Base-by-base conservation (phyloP, 257 asterid species). In the Gynochthodes officinalis region DNA sequence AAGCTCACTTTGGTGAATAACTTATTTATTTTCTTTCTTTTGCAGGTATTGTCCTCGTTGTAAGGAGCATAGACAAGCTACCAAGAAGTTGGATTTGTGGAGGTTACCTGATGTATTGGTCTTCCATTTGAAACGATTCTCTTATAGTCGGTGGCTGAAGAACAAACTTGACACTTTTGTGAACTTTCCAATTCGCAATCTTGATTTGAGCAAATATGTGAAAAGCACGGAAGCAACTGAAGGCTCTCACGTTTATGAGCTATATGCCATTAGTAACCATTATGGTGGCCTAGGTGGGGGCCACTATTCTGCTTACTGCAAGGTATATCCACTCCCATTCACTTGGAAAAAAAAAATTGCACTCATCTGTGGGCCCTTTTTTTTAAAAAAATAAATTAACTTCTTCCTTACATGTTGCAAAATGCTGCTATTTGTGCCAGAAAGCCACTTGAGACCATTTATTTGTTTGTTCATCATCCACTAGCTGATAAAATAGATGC, bases 271-370 rank as follows among this genome's bases (percentile, higher is more conserved):
- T 75, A 95, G 98, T 81, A 95, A 95, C 77, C 99, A 95, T 79
- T 95, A 95, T 71, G 99, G 99, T 21, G 96, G 97, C 79, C 92
- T 95, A 44, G 98, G 98, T 61, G 98, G 98, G 0, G 98, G 99
- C 11, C 98, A 92, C 80, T 95, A 95, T 80, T 86, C 98, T 46
- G 98, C 99, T 46, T 92, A 95, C 72, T 90, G 97, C 84, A 92
- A 92, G 97, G 99, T 92, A 88, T 78, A 48, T 14, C 42, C 27
- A 16, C 25, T 33, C 28, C 21, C 40, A 3, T 1, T 27, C 10
- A 40, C 35, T n/a, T n/a, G 69, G 53, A 18, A 21, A 35, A 4
- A 37, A 19, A 55, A 49, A 40, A 23, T 21, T 28, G 18, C 28
- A 57, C 53, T 32, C n/a, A 21, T n/a, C 44, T 43, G 28, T 3